Evolutionary conservation across 164 flowering plant genomes (phyloP).

Genomic region (Sedum album): DNA sequence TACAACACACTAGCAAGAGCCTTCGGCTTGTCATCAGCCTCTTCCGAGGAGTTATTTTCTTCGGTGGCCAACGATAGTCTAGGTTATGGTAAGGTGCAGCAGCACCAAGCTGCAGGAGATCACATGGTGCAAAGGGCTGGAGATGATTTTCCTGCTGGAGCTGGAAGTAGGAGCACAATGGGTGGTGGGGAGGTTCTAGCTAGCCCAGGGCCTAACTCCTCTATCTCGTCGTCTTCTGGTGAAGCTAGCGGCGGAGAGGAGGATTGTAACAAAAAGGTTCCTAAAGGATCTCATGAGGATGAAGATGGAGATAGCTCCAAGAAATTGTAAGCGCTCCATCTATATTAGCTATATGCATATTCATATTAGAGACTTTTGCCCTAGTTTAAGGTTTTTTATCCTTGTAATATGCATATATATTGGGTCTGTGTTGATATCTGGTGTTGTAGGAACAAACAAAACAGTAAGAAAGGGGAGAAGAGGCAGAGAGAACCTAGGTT

Average conservation of each 20-base stretch:
- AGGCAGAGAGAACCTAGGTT: conserved; percentile 50
- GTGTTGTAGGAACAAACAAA: conserved; percentile 26
- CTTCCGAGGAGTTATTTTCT: not conserved
- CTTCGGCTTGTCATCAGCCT: conserved; percentile 1
- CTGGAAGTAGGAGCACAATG: not conserved
- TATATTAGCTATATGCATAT: not conserved
- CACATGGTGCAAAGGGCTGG: not conserved
- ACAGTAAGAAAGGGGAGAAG: conserved; percentile 55
- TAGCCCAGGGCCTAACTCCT: conserved; percentile 1
- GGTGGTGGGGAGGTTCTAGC: conserved; percentile 4
- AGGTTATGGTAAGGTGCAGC: not conserved
- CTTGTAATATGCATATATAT: not conserved
- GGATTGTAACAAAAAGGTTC: conserved; percentile 4
- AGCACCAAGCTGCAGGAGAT: not conserved
- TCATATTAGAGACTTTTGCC: no score
- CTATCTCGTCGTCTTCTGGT: not conserved
- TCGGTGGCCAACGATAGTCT: not conserved
- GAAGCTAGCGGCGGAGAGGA: conserved; percentile 3
- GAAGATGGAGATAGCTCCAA: not conserved
- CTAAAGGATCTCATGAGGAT: conserved; percentile 8
- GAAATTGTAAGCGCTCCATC: not conserved
- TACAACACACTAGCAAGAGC: conserved; percentile 7
- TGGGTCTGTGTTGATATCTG: not conserved
- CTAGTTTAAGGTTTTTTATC: not conserved
- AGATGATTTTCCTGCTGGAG: not conserved